Percentiles rank a stretch among this genome's conserved stretches.
Evolutionary conservation across 2,329 filamentous ascomycete genomes (phyloP).

Genomic region (Aspergillus sp.): DNA sequence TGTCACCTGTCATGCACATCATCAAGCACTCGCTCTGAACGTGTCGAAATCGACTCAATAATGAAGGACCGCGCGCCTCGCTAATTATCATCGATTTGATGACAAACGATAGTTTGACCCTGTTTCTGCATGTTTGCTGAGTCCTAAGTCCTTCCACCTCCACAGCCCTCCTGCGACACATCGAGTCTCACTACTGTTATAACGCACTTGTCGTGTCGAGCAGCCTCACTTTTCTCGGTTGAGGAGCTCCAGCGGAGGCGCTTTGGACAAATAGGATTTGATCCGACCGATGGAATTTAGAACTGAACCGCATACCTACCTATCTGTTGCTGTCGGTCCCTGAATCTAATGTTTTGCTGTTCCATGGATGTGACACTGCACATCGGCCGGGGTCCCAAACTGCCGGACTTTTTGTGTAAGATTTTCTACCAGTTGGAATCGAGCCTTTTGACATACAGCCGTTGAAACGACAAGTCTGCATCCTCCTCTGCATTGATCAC

Average conservation of each 20-base stretch:
- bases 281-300: conserved; percentile 20
- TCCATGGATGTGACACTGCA: conserved; percentile 26
- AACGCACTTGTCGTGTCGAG: conserved; percentile 8
- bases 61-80: background rate
- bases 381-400: conserved; percentile 21
- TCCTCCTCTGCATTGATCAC: conserved; percentile 28
- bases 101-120: background rate
- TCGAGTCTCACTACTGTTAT: conserved; percentile 5
- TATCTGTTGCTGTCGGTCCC: conserved; percentile 17
- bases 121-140: conserved; percentile 9
- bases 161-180: conserved; percentile 1
- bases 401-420: conserved; percentile 24
- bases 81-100: background rate
- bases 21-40: conserved; percentile 5
- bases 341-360: conserved; percentile 17
- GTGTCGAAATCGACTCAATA: conserved; percentile 1
- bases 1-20: conserved; percentile 25
- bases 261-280: conserved; percentile 26
- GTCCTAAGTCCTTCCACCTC: background rate
- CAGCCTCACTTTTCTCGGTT: conserved; percentile 28
- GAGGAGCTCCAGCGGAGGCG: conserved; percentile 16
- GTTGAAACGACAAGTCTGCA: conserved; percentile 25
- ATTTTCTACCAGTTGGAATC: conserved; percentile 21
- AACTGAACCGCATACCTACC: background rate
- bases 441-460: conserved; percentile 25